Evolutionary conservation across 768 basidiomycete genomes (phyloP).

Genomic region (Plicaturopsis crispa): DNA sequence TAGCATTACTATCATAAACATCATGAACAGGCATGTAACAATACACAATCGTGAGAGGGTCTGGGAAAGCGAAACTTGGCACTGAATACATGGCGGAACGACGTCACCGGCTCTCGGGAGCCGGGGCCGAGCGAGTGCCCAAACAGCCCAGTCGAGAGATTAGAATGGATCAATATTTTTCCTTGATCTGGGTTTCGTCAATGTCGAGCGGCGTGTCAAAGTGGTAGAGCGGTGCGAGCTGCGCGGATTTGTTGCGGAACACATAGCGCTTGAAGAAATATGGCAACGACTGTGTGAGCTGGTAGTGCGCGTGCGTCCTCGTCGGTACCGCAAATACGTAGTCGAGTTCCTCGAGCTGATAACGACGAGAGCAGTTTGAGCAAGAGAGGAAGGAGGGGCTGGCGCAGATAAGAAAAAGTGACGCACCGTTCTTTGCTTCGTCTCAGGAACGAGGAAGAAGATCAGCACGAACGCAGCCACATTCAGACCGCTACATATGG

Average conservation of each 20-base stretch:
- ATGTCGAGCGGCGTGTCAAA: no score
- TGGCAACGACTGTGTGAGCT: slow-evolving; percentile 35
- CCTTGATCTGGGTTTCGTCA: no score
- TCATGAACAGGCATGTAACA: no score
- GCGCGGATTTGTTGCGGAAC: slow-evolving; percentile 22
- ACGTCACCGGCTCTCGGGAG: no score
- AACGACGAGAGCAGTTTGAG: not conserved
- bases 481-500: slow-evolving; percentile 49
- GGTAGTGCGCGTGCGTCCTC: slow-evolving; percentile 34
- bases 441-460: slow-evolving; percentile 50
- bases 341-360: slow-evolving; percentile 33
- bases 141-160: no score
- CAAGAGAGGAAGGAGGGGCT: not conserved
- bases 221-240: slow-evolving; percentile 40
- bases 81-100: no score
- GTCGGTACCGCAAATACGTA: slow-evolving; percentile 48
- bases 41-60: no score
- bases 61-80: no score
- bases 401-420: no score
- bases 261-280: slow-evolving; percentile 44
- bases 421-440: slow-evolving; percentile 41
- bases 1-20: no score
- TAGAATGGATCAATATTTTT: no score
- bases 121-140: no score
- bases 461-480: slow-evolving; percentile 45